Evolutionary conservation across 2,329 filamentous ascomycete species (phyloP).

Genomic region (Curvularia spicifera): DNA sequence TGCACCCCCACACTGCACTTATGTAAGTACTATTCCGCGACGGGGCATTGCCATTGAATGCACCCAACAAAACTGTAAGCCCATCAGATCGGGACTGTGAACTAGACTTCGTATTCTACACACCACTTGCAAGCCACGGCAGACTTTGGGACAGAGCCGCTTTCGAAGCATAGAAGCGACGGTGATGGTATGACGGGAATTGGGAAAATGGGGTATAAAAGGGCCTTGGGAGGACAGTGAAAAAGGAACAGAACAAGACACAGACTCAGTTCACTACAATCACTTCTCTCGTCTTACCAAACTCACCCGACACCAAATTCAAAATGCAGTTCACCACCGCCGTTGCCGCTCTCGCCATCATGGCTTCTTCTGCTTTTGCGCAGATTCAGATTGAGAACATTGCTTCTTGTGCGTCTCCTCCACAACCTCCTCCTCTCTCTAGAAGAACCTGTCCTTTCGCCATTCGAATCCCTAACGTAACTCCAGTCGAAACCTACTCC

Average conservation of each 20-base stretch:
- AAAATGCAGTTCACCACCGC: slow-evolving; percentile 14
- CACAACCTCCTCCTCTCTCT: not conserved
- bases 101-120: slow-evolving; percentile 4
- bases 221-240: not conserved
- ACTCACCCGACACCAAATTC: not conserved
- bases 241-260: not conserved
- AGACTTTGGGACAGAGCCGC: not conserved
- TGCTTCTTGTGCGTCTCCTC: slow-evolving; percentile 7
- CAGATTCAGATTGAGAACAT: slow-evolving; percentile 12
- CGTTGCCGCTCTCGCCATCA: slow-evolving; percentile 10
- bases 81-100: slow-evolving; percentile 3
- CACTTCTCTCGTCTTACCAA: not conserved
- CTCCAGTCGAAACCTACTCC: slow-evolving; percentile 9
- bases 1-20: not conserved
- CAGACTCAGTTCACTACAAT: not conserved
- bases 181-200: not conserved
- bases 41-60: not conserved
- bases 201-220: slow-evolving; percentile 1
- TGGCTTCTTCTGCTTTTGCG: slow-evolving; percentile 10
- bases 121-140: slow-evolving; percentile 4
- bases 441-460: not conserved
- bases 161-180: not conserved
- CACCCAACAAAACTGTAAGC: slow-evolving; percentile 1
- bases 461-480: not conserved
- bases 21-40: not conserved